phyloP scores from a whole-genome alignment of 345 rosid genomes.

The Dimocarpus longan region DNA sequence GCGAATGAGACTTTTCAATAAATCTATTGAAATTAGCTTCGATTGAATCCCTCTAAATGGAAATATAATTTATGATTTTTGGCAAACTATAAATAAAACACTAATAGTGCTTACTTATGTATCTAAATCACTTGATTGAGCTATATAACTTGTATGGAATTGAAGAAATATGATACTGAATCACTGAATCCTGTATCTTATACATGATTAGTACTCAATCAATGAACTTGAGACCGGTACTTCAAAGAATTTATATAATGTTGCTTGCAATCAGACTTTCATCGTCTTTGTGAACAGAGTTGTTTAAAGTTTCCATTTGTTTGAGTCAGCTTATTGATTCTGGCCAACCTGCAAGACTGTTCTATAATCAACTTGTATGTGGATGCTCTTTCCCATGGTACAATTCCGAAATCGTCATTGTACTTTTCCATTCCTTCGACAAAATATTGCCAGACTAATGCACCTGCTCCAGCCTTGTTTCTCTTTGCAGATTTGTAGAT shows the following conservation, averaged over 20 bases:
- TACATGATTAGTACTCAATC: neutral
- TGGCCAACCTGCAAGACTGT: conserved; percentile 74
- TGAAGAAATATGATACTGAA: conserved; percentile 18
- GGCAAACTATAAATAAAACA: conserved; percentile 4
- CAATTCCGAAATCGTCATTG: conserved; percentile 79
- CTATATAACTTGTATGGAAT: conserved; percentile 5
- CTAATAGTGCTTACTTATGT: conserved; percentile 1
- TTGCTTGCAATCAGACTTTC: conserved; percentile 17
- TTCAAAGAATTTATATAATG: neutral
- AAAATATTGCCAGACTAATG: conserved; percentile 79
- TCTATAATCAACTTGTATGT: conserved; percentile 53
- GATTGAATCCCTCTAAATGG: neutral
- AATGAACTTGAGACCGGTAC: neutral
- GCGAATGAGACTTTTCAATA: no score
- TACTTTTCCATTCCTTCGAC: conserved; percentile 85
- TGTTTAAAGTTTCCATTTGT: conserved; percentile 43
- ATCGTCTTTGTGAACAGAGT: conserved; percentile 43
- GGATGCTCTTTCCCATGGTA: conserved; percentile 73
- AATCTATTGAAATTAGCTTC: no score
- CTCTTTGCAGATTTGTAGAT: conserved; percentile 70
- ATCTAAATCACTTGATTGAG: conserved; percentile 9
- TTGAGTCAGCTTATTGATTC: conserved; percentile 38
- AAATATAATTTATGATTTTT: neutral
- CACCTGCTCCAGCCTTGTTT: conserved; percentile 79
- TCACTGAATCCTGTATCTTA: conserved; percentile 1